phyloP scores from a whole-genome alignment of 208 protist species.

The Trichomonas tenax region DNA sequence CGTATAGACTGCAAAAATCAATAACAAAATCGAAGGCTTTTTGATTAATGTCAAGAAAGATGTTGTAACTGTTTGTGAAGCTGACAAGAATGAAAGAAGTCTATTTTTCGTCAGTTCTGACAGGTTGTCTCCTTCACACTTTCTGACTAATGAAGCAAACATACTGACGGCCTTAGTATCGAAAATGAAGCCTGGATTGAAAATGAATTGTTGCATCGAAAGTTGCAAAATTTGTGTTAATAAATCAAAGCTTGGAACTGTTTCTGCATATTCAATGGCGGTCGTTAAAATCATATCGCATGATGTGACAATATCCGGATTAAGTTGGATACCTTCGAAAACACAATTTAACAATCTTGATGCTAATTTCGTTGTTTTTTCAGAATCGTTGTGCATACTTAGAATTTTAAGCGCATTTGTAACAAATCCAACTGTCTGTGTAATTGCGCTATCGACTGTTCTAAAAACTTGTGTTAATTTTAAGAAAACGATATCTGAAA shows the following conservation, averaged over 20 bases:
- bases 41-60: neutral
- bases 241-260: neutral
- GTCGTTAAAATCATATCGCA: neutral
- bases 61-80: neutral
- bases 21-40: neutral
- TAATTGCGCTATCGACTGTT: neutral
- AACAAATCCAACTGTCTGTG: neutral
- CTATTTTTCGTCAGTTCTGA: neutral
- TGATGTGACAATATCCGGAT: neutral
- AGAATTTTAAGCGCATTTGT: neutral
- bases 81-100: neutral
- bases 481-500: neutral
- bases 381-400: neutral
- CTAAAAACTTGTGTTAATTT: neutral
- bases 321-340: neutral
- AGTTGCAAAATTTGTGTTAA: neutral
- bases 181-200: neutral
- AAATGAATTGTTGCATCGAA: neutral
- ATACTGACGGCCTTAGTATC: neutral
- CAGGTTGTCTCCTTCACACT: neutral
- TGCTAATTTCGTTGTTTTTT: neutral
- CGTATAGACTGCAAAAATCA: neutral
- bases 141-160: neutral
- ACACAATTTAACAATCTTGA: neutral
- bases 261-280: neutral